Conservation (phyloP, 441 rosid species). For the Croton laevigatus region DNA sequence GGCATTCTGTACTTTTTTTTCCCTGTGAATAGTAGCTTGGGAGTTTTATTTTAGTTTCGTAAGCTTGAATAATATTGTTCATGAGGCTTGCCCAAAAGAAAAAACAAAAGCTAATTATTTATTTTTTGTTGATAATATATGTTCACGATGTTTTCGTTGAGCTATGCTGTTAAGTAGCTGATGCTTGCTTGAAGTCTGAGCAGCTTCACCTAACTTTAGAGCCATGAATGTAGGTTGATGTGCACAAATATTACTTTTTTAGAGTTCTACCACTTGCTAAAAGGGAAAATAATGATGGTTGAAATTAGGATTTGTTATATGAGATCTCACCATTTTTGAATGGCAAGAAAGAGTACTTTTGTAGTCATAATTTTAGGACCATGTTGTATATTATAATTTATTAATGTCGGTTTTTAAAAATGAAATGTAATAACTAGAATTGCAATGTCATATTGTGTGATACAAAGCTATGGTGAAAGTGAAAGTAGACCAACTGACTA, state of each 20-base stretch:
- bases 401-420: too few relatives aligned
- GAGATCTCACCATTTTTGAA: neutral
- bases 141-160: too few relatives aligned
- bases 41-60: too few relatives aligned
- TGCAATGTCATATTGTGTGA: too few relatives aligned
- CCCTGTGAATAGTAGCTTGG: neutral
- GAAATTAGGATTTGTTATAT: neutral
- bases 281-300: neutral
- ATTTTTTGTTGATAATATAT: too few relatives aligned
- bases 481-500: too few relatives aligned
- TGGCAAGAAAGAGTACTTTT: neutral
- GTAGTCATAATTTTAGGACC: neutral
- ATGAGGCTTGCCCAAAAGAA: neutral
- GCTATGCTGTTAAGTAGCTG: neutral
- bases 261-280: neutral
- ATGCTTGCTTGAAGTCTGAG: constrained; percentile 1
- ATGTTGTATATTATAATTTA: neutral
- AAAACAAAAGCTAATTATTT: neutral
- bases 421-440: neutral
- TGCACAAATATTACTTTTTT: neutral
- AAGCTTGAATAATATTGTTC: too few relatives aligned
- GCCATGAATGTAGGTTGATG: neutral
- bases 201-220: neutral
- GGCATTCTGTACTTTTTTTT: neutral
- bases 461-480: too few relatives aligned